Percentiles rank a stretch among this genome's conserved stretches.
Conservation (phyloP, 1,284 basidiomycete genomes). For the Malassezia cuniculi region DNA sequence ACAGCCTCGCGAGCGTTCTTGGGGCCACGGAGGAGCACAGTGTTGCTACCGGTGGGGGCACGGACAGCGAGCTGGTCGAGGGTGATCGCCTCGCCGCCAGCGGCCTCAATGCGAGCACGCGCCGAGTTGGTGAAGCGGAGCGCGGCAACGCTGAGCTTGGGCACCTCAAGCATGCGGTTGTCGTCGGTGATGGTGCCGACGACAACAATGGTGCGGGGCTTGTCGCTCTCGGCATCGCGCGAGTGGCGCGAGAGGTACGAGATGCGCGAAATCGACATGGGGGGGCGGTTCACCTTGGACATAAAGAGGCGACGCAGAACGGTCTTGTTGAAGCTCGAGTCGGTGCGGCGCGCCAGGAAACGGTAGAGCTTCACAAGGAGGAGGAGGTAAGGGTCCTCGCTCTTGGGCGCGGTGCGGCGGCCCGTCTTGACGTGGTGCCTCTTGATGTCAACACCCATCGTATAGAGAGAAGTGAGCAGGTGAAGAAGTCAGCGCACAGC, state of each 20-base stretch:
- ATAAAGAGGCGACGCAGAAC: slow-evolving; percentile 93
- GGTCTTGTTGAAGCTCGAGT: slow-evolving; percentile 93
- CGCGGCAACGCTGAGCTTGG: slow-evolving; percentile 86
- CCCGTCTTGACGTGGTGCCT: slow-evolving; percentile 99
- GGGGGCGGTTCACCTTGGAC: slow-evolving; percentile 93
- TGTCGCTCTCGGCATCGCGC: slow-evolving; percentile 38
- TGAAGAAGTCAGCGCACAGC: too few relatives aligned
- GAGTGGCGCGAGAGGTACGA: slow-evolving; percentile 43
- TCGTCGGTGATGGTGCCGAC: slow-evolving; percentile 95
- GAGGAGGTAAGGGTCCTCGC: slow-evolving; percentile 96
- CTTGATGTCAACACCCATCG: slow-evolving; percentile 90
- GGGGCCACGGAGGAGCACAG: slow-evolving; percentile 78
- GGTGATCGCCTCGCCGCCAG: slow-evolving; percentile 86
- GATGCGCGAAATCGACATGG: slow-evolving; percentile 56
- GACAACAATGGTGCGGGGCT: slow-evolving; percentile 66
- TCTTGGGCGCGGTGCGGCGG: slow-evolving; percentile 83
- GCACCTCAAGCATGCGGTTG: slow-evolving; percentile 70
- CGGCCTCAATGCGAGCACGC: slow-evolving; percentile 83
- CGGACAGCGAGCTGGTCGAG: slow-evolving; percentile 92
- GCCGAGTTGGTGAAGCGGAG: slow-evolving; percentile 87
- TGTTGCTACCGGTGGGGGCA: slow-evolving; percentile 88
- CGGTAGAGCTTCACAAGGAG: slow-evolving; percentile 99
- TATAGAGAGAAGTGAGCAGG: slow-evolving; percentile 1
- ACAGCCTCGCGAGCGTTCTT: slow-evolving; percentile 85
- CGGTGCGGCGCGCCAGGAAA: slow-evolving; percentile 93